These are phyloP conservation scores for Dothistroma pini DNA, from an alignment of 2,329 filamentous ascomycete species.

Conservation along the genomic window DNA sequence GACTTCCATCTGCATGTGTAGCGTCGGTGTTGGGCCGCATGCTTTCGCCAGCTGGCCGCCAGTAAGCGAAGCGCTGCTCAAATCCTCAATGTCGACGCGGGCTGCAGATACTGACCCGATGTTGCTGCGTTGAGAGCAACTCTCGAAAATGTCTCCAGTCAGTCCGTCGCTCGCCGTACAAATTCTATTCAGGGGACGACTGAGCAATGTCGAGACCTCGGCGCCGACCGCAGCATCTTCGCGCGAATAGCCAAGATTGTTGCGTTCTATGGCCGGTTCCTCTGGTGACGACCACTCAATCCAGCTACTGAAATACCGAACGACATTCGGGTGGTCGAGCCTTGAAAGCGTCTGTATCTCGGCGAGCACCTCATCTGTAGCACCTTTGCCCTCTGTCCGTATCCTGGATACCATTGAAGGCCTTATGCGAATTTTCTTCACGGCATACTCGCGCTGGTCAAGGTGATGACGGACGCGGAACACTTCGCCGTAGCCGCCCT, in stretches of 20 bases:
- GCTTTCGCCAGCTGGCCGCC: slow-evolving; percentile 9
- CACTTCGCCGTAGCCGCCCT: slow-evolving; percentile 60
- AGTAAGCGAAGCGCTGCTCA: not conserved
- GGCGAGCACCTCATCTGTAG: slow-evolving; percentile 55
- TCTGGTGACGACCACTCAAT: slow-evolving; percentile 45
- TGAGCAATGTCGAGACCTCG: slow-evolving; percentile 22
- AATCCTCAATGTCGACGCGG: not conserved
- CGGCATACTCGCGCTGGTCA: slow-evolving; percentile 60
- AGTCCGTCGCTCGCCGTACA: slow-evolving; percentile 19
- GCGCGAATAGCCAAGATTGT: not conserved
- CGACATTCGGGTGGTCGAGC: slow-evolving; percentile 63
- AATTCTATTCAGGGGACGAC: slow-evolving; percentile 14
- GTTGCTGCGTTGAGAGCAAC: not conserved
- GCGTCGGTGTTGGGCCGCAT: slow-evolving; percentile 39
- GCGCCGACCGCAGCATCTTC: slow-evolving; percentile 23
- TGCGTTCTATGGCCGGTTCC: not conserved
- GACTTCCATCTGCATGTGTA: slow-evolving; percentile 67
- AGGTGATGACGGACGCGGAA: slow-evolving; percentile 60
- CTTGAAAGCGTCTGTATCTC: slow-evolving; percentile 61
- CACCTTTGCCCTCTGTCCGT: slow-evolving; percentile 49
- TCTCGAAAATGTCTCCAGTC: slow-evolving; percentile 17
- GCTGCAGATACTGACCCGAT: not conserved
- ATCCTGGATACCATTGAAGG: slow-evolving; percentile 43
- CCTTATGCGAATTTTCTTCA: slow-evolving; percentile 62
- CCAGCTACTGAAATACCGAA: slow-evolving; percentile 64